Conservation (phyloP, 1,284 basidiomycete genomes). For the Trichosporon sp. region DNA sequence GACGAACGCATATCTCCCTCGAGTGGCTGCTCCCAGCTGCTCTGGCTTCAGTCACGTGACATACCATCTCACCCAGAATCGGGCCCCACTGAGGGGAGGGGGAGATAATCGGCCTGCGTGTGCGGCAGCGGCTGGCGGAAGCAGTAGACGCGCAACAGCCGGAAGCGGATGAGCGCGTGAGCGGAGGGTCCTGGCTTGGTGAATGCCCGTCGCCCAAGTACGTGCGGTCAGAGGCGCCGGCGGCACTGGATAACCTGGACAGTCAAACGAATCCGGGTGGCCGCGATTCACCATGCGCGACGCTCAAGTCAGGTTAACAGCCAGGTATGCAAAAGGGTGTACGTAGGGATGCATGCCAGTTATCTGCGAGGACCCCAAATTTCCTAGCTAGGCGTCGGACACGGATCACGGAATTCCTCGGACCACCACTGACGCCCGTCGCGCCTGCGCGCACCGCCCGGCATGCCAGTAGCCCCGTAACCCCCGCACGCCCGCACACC, state of each 20-base stretch:
- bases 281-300: background rate
- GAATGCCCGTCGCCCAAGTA: background rate
- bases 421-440: background rate
- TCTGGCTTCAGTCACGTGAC: background rate
- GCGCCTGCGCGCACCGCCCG: background rate
- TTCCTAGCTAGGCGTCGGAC: background rate
- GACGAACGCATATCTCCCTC: too few relatives aligned
- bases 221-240: background rate
- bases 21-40: too few relatives aligned
- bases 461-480: too few relatives aligned
- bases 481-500: too few relatives aligned
- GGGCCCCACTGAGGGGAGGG: background rate
- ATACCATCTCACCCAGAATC: background rate
- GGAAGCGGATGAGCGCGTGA: too few relatives aligned
- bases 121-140: background rate
- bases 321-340: background rate
- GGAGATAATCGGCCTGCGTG: background rate
- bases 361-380: background rate
- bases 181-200: background rate
- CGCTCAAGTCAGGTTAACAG: too few relatives aligned
- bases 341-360: background rate
- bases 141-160: background rate
- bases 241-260: background rate
- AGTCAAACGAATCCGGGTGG: background rate
- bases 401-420: constrained; percentile 2